A percentile compares a stretch with the other conserved stretches of the same genome.
Conservation (phyloP, 169 alveolate genomes). For the Plasmodium falciparum region DNA sequence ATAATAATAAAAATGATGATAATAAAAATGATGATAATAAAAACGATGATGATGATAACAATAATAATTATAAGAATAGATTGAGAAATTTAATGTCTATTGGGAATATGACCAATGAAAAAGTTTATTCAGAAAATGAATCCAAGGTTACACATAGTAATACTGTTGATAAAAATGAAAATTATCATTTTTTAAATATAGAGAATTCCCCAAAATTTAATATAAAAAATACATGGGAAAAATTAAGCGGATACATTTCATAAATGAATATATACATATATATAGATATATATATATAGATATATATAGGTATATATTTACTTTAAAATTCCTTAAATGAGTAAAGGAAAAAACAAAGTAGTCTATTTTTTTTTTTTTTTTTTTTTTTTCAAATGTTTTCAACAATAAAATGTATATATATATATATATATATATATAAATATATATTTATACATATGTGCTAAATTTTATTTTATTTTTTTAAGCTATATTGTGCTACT, state of each 20-base stretch:
- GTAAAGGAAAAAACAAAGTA: neutral
- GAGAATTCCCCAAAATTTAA: conserved; percentile 56
- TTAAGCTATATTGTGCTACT: too few relatives aligned
- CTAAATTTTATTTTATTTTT: too few relatives aligned
- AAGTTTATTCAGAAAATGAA: neutral
- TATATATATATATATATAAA: too few relatives aligned
- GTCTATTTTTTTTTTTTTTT: neutral
- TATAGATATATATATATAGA: too few relatives aligned
- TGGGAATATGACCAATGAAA: neutral
- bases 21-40: neutral
- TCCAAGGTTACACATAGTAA: conserved; percentile 2
- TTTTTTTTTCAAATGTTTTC: too few relatives aligned
- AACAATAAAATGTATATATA: too few relatives aligned
- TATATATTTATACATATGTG: too few relatives aligned
- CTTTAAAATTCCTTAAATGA: neutral
- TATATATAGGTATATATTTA: too few relatives aligned
- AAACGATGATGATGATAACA: neutral
- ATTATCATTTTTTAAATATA: conserved; percentile 7
- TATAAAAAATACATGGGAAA: conserved; percentile 74
- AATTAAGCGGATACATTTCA: conserved; percentile 62
- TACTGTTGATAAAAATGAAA: neutral
- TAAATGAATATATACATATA: conserved; percentile 5
- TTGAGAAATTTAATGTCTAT: neutral
- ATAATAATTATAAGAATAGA: neutral
- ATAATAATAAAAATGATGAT: neutral